These are phyloP conservation scores for Colletotrichum sp. DNA, from an alignment of 2,329 filamentous ascomycete species.

Conservation along the genomic window DNA sequence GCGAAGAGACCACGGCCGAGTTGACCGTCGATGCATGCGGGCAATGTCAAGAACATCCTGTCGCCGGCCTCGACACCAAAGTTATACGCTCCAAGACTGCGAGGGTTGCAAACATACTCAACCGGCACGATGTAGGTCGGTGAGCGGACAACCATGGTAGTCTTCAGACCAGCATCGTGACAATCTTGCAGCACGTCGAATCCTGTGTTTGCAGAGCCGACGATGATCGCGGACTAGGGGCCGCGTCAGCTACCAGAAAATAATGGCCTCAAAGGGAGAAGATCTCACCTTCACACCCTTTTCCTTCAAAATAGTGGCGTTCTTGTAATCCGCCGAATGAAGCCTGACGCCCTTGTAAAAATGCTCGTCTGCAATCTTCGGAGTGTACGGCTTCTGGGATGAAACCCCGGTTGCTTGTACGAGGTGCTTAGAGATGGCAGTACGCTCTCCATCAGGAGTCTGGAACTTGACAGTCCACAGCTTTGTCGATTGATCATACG, in stretches of 20 bases:
- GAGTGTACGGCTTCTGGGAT: constrained; percentile 27
- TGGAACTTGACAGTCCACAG: constrained; percentile 30
- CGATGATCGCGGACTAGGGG: constrained; percentile 31
- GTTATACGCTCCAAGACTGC: constrained; percentile 33
- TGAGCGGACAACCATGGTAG: constrained; percentile 38
- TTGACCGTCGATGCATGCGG: not conserved
- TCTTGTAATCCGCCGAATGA: not conserved
- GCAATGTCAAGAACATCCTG: not conserved
- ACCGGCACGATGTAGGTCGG: constrained; percentile 38
- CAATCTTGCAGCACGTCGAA: constrained; percentile 44
- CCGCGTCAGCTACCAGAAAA: not conserved
- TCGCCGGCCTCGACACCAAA: not conserved
- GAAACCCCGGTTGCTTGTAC: constrained; percentile 29
- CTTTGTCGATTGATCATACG: constrained; percentile 26
- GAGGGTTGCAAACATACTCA: constrained; percentile 28
- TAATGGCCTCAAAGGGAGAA: rapidly evolving
- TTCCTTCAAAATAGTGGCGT: not conserved
- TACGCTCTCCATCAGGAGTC: constrained; percentile 9
- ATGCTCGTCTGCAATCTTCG: constrained; percentile 19
- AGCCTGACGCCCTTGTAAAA: not conserved
- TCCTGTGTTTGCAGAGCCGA: constrained; percentile 45
- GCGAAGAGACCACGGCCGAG: not conserved
- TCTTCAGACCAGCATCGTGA: constrained; percentile 28
- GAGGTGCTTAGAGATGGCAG: constrained; percentile 26
- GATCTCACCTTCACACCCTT: not conserved